Conservation (phyloP, 495 filamentous ascomycete species). For the Bacidia gigantensis region DNA sequence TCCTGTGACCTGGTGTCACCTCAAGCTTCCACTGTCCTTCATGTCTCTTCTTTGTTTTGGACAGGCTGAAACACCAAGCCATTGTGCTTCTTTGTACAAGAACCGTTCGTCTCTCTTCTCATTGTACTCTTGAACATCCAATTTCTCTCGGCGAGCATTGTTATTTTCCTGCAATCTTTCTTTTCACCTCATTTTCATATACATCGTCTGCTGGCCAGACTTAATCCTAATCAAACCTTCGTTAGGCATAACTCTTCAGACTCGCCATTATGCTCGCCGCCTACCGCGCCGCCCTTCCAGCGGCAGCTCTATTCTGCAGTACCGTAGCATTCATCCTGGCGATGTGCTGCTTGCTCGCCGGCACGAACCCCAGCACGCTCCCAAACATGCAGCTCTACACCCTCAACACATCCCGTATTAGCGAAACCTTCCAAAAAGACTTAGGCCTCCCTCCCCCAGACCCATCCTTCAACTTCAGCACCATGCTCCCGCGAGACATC, state of each 20-base stretch:
- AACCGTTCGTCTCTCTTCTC: too few species aligned
- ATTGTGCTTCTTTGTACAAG: too few species aligned
- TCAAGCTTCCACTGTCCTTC: too few species aligned
- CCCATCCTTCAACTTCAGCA: conserved; percentile 7
- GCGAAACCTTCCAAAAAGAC: background rate
- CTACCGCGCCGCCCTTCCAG: conserved; percentile 6
- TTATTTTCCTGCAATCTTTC: too few species aligned
- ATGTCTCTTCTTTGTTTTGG: too few species aligned
- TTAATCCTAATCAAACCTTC: too few species aligned
- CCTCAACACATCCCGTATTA: conserved; percentile 8
- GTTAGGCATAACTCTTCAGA: background rate
- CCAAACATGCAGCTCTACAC: conserved; percentile 13
- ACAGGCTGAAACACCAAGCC: too few species aligned
- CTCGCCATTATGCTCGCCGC: background rate
- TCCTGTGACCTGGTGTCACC: too few species aligned
- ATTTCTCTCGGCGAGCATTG: too few species aligned
- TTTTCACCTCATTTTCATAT: too few species aligned
- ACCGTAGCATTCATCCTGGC: conserved; percentile 11
- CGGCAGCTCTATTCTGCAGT: conserved; percentile 1
- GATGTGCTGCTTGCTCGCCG: conserved; percentile 12
- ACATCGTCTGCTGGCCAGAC: too few species aligned
- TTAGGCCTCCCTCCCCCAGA: conserved; percentile 7
- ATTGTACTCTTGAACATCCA: too few species aligned
- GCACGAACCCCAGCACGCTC: conserved; percentile 13
- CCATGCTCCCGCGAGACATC: conserved; percentile 3